phyloP scores from a whole-genome alignment of 805 yeast genomes.

The Lipomyces starkeyi region DNA sequence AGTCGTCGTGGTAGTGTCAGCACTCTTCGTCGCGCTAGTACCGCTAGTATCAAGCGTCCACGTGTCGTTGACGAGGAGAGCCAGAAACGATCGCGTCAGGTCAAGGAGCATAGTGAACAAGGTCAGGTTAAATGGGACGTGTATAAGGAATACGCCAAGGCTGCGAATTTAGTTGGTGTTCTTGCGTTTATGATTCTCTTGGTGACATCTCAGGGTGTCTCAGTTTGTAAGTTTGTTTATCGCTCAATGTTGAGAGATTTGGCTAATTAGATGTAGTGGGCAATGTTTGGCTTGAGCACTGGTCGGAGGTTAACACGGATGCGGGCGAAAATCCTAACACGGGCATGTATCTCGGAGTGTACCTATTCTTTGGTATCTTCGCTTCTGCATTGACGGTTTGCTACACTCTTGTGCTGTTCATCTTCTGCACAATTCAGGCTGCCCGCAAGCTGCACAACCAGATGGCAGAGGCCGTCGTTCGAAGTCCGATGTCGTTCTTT shows the following conservation, averaged over 20 bases:
- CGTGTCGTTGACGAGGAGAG: conserved; percentile 39
- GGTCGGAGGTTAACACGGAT: conserved; percentile 89
- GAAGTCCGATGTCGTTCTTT: conserved; percentile 94
- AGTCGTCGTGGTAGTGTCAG: conserved; percentile 30
- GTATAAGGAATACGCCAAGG: conserved; percentile 80
- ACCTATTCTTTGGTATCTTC: conserved; percentile 73
- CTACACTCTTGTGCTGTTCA: conserved; percentile 76
- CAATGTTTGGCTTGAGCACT: conserved; percentile 92
- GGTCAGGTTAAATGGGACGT: conserved; percentile 94
- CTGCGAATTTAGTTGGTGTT: conserved; percentile 80
- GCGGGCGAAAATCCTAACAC: conserved; percentile 74
- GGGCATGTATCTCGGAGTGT: conserved; percentile 73
- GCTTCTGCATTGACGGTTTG: conserved; percentile 64
- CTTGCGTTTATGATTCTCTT: conserved; percentile 60
- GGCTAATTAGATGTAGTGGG: conserved; percentile 47
- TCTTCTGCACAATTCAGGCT: conserved; percentile 81
- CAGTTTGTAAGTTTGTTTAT: conserved; percentile 51
- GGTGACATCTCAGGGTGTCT: conserved; percentile 40
- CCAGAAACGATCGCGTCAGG: conserved; percentile 39
- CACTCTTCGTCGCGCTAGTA: conserved; percentile 63
- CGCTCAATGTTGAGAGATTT: conserved; percentile 55
- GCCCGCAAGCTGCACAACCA: conserved; percentile 71
- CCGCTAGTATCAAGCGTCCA: conserved; percentile 59
- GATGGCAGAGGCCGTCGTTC: conserved; percentile 75
- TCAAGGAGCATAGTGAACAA: conserved; percentile 82